Base-by-base conservation (phyloP, 2,329 filamentous ascomycete species). In the Fusarium sterilihyphosum region DNA sequence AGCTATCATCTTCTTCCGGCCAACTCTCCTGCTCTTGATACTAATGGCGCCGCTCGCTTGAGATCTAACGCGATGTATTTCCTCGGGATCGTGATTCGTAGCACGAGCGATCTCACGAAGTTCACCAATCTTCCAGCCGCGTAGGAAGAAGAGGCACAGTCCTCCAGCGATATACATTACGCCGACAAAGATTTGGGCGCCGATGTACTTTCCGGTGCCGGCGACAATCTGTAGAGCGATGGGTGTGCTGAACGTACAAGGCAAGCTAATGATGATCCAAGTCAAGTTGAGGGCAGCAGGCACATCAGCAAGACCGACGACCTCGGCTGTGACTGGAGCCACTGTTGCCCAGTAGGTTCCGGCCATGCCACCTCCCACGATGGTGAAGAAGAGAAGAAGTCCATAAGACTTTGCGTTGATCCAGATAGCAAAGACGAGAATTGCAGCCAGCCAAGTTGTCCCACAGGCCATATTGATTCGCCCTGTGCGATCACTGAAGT, bases 341-440 rank as follows among this genome's bases (percentile, higher is more conserved):
- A 92, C 88, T 3, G 91, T 91, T 1, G 90, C 87, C 91, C 91
- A 95, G 74, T 93, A 92, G 0, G 90, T 92, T 12, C 94, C 94
- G 6, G 90, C 90, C 3, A 95, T 90, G 6, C 85, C 86, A 5
- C 94, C 94, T 8, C 93, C 93, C 3, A 94, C 81, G 20, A 96
- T 81, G 2, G 90, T 87, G 78, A 93, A 96, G 76, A 95, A 88
- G 38, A 96, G 86, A 35, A 94, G 85, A 1, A 93, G 89, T 2
- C 89, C 91, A 71, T 90, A 93, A 17, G 79, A 80, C 72, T 87
- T 88, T 47, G 89, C 88, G 5, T 92, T 92, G 62, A 91, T 90
- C 94, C 94, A 96, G 40, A 96, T 86, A 26, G 92, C 88, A 50
- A 96, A 86, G 43, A 89, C 88, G 41, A 93, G 88, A 3, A 95